A percentile compares a stretch with the other conserved stretches of the same genome.
phyloP scores from a whole-genome alignment of 2,329 filamentous ascomycete genomes.

The Microdochium paspali region DNA sequence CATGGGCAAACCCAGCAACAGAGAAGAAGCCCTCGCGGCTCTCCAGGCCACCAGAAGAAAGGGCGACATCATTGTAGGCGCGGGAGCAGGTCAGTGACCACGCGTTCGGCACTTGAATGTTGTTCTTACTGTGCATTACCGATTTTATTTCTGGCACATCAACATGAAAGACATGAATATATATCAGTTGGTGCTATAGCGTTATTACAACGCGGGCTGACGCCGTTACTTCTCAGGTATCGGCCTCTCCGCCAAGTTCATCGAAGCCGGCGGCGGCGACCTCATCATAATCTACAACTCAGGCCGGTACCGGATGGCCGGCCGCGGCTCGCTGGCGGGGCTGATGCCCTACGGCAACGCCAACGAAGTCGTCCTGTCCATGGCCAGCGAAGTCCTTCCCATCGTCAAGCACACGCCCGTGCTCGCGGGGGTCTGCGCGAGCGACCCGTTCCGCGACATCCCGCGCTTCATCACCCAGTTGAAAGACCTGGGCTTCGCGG shows the following conservation, averaged over 20 bases:
- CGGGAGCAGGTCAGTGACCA: conserved; percentile 43
- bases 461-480: conserved; percentile 49
- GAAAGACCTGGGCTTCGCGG: conserved; percentile 53
- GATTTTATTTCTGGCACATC: not conserved
- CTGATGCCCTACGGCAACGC: conserved; percentile 65
- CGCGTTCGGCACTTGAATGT: too few relatives aligned
- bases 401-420: conserved; percentile 55
- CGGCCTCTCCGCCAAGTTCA: conserved; percentile 60
- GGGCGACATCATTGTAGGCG: conserved; percentile 55
- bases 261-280: conserved; percentile 59
- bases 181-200: too few relatives aligned
- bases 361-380: conserved; percentile 60
- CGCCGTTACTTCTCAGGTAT: conserved; percentile 35
- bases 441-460: conserved; percentile 60
- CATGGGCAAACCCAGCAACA: not conserved
- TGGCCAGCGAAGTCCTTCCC: conserved; percentile 59
- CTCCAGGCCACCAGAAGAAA: conserved; percentile 44
- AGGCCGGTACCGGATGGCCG: conserved; percentile 65
- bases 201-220: not conserved
- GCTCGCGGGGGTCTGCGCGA: conserved; percentile 61
- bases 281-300: conserved; percentile 67
- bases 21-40: conserved; percentile 39
- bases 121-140: not conserved
- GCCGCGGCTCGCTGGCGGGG: conserved; percentile 57
- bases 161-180: not conserved